Conservation (phyloP, 257 asterid genomes). For the Coffea eugenioides region DNA sequence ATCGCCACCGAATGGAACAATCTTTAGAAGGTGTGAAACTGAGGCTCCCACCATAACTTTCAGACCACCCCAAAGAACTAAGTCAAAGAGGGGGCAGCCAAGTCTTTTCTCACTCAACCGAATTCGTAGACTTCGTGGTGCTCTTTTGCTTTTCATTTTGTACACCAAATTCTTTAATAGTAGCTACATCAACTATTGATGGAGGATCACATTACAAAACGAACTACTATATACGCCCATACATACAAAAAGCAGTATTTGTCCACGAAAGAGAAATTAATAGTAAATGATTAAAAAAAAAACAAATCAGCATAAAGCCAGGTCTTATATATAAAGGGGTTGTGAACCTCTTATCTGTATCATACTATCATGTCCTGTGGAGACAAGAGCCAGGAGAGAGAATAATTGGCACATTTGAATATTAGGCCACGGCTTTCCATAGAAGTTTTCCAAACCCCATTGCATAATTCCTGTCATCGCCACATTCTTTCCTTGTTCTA, state of each 20-base stretch:
- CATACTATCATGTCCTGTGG: background rate
- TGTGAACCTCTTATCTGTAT: conserved; percentile 22
- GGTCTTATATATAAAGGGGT: conserved; percentile 46
- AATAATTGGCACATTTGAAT: conserved; percentile 40
- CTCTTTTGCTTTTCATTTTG: conserved; percentile 10
- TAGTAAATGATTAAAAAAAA: background rate
- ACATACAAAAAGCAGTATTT: background rate
- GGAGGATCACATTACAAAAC: background rate
- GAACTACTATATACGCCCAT: background rate
- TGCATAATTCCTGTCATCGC: conserved; percentile 3
- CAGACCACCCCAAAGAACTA: background rate
- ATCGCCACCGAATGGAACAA: background rate
- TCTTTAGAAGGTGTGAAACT: conserved; percentile 19
- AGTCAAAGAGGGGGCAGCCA: conserved; percentile 42
- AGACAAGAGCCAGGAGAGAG: conserved; percentile 19
- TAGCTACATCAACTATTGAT: background rate
- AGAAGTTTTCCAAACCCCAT: conserved; percentile 21
- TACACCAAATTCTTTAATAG: background rate
- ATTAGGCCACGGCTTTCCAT: conserved; percentile 16
- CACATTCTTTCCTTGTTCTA: background rate
- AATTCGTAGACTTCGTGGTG: conserved; percentile 23
- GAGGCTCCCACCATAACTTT: conserved; percentile 22
- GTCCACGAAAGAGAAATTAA: background rate
- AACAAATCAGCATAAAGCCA: background rate
- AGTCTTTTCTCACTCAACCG: conserved; percentile 38